A percentile compares a stretch with the other conserved stretches of the same genome.
phyloP scores from a whole-genome alignment of 169 alveolate genomes.

The Cyclospora cayetanensis region DNA sequence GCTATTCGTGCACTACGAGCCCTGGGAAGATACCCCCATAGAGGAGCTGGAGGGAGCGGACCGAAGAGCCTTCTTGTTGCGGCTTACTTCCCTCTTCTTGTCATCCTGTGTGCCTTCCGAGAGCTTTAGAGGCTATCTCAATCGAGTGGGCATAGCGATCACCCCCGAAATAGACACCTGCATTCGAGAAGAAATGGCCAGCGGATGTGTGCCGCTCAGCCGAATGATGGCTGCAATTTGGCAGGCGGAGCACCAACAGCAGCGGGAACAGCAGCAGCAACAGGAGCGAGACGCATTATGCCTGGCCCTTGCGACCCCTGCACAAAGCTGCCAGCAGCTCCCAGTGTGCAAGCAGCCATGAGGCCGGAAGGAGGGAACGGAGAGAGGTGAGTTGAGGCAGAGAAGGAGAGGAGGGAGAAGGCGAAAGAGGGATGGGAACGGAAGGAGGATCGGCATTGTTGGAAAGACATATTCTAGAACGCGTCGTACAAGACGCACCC shows the following conservation, averaged over 20 bases:
- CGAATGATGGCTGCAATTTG: not conserved
- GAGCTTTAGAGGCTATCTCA: not conserved
- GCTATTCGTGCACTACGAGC: not conserved
- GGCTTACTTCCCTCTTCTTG: not conserved
- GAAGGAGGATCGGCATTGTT: no score
- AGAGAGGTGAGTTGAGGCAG: no score
- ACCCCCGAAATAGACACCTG: slow-evolving; percentile 11
- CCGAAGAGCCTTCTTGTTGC: not conserved
- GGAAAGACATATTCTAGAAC: no score
- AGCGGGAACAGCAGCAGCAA: no score
- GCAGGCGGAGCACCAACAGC: not conserved
- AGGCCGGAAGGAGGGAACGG: no score
- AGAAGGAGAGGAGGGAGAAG: no score
- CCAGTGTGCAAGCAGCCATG: no score
- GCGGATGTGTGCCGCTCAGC: not conserved
- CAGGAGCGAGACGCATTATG: no score
- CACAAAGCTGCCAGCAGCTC: no score
- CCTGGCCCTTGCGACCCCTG: no score
- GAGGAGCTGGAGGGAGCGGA: not conserved
- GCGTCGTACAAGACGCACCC: no score
- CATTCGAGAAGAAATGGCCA: slow-evolving; percentile 13
- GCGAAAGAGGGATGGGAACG: no score
- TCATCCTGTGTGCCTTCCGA: not conserved
- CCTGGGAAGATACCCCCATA: not conserved
- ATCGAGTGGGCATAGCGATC: not conserved